Evolutionary conservation across 106 monocot species (phyloP), one percentile per base, ranked within the genome.

Genomic region (Dioscorea alata): DNA sequence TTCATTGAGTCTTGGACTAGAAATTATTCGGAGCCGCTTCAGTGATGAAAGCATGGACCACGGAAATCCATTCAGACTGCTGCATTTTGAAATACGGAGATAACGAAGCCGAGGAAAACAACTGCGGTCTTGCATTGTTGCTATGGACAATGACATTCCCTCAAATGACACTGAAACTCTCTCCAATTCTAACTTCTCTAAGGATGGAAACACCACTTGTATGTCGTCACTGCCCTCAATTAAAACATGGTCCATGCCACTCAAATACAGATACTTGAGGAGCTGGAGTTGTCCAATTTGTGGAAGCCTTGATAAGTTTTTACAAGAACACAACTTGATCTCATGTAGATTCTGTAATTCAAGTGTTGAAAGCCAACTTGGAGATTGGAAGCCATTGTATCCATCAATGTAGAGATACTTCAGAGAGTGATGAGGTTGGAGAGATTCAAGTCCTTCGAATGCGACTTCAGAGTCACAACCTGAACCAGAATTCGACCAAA

Each of bases 361-460:
- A 32, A 18, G 21, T 15, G 12, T 21, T 4, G 13, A 8, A 28
- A 70, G 18, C 69, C 69, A 70, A 8, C 35, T 23, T 22, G 69
- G 69, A 21, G 8, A 59, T 8, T 20, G 16, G 2, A 19, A 15
- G 2, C 69, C 69, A 0, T 1, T 14, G 18, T 68, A n/a, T 8
- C 19, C 8, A n/a, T 5, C 0, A 14, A 70, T 70, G 6, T 20
- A 1, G 9, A 70, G 16, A 0, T 34, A 20, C 13, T 34, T 42
- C 4, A 70, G 19, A 16, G 34, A 4, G 6, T 1, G 12, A 23
- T 33, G 33, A 12, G 69, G 58, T 12, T 59, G 10, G 15, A 70
- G 69, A 33, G 17, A 33, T 59, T 70, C 69, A n/a, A 70, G 58
- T 20, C 57, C 32, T 10, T 70, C 57, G 0, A 34, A 20, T 7